Evolutionary conservation across 345 rosid genomes (phyloP).

Genomic region (Balakata baccata): DNA sequence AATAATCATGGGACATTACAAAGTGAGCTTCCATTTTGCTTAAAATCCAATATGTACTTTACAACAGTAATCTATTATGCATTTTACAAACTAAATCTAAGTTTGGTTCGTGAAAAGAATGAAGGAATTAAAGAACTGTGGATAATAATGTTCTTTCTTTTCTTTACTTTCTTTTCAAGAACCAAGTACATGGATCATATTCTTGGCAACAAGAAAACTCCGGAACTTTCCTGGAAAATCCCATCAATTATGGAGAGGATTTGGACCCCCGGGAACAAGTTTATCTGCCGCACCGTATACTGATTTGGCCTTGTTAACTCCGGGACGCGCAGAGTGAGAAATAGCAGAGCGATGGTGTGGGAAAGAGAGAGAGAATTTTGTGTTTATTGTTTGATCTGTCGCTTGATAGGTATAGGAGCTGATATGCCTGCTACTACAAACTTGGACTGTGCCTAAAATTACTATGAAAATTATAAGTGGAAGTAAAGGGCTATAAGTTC

Average conservation of each 20-base stretch:
- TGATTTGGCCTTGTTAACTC: conserved; percentile 12
- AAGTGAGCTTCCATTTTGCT: too few species aligned
- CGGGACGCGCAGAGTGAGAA: conserved; percentile 9
- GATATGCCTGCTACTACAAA: conserved; percentile 26
- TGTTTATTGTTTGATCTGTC: conserved; percentile 9
- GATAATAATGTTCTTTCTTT: too few species aligned
- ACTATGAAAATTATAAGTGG: conserved; percentile 20
- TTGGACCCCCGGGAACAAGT: conserved; percentile 51
- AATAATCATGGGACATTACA: too few species aligned
- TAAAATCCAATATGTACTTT: neutral
- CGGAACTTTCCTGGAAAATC: neutral
- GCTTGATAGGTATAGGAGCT: conserved; percentile 5
- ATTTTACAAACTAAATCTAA: neutral
- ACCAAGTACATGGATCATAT: conserved; percentile 9
- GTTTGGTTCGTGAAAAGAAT: conserved; percentile 26
- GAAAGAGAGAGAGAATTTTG: conserved; percentile 13
- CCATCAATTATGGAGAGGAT: conserved; percentile 55
- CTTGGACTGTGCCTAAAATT: conserved; percentile 24
- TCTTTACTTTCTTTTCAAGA: conserved; percentile 20
- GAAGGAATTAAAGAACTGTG: too few species aligned
- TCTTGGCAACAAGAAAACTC: neutral
- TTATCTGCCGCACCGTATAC: conserved; percentile 21
- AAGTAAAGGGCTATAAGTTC: conserved; percentile 15
- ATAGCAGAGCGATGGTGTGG: conserved; percentile 16
- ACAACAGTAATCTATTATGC: neutral